Evolutionary conservation across 768 basidiomycete species (phyloP), one percentile per base, ranked within the genome.

Genomic region (Guyanaporus albipodus): DNA sequence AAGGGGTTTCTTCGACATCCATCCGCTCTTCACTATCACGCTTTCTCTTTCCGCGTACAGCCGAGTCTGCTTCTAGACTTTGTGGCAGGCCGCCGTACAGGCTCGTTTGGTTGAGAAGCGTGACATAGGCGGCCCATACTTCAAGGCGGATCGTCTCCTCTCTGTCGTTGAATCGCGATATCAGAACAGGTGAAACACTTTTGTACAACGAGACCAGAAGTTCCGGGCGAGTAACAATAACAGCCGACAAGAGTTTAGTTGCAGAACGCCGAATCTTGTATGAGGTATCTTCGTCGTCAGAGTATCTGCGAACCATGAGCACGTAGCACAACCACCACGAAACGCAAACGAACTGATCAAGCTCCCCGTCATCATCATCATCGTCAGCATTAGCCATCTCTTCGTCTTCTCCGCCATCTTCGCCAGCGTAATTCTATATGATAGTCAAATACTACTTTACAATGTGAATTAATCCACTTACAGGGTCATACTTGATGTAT

Each of bases 241-340:
- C 73, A 6, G 89, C 87, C 23, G 84, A 72, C 14, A 98, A 75
- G 4, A 98, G 73, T 64, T 97, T 97, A 15, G 93, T 91, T 7
- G 96, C 86, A 7, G 91, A 85, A 36, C 96, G 83, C 53, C 96
- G 86, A 47, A 96, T 91, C 67, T 97, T 97, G 79, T 96, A 98
- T 0, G 95, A 97, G 10, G 88, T 90, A 61, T 99, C 96, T 65
- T 98, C 96, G 48, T 99, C 96, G 57, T 99, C 96, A 6, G 91
- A 92, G 66, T 96, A 97, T 53, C 91, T 94, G 54, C 22, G 42
- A 29, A 21, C 24, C 11, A 36, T 52, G 35, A 39, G 12, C 42
- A 53, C 21, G 8, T 3, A 26, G 29, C 29, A 45, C 11, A 40
- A 17, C 8, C 22, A 18, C 10, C 4, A 29, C 0, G 8, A 28